phyloP scores from a whole-genome alignment of 1,139 yeast genomes.

The Taphrina communis region DNA sequence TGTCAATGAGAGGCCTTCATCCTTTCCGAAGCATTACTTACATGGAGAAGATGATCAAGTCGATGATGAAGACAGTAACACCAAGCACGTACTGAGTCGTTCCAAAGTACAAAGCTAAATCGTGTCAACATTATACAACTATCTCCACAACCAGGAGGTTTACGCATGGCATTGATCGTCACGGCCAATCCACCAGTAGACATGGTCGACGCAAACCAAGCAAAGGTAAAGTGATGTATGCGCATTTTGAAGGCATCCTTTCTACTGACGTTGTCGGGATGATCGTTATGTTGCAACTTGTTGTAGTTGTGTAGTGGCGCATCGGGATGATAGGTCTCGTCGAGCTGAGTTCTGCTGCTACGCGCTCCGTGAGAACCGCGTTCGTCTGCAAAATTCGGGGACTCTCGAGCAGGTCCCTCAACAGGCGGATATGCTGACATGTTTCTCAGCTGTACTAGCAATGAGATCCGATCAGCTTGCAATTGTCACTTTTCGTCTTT shows the following conservation, averaged over 20 bases:
- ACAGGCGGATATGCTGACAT: not conserved
- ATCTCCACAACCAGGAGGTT: not conserved
- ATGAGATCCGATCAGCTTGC: too few species aligned
- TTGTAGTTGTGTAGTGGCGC: constrained; percentile 4
- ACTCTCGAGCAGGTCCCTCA: not conserved
- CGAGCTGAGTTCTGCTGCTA: constrained; percentile 5
- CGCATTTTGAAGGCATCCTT: constrained; percentile 14
- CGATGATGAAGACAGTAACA: constrained; percentile 15
- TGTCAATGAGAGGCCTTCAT: not conserved
- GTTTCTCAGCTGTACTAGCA: not conserved
- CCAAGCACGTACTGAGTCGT: constrained; percentile 20
- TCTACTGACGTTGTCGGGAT: not conserved
- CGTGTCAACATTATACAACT: too few species aligned
- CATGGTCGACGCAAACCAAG: constrained; percentile 41
- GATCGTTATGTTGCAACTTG: not conserved
- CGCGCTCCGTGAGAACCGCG: not conserved
- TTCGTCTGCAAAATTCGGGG: not conserved
- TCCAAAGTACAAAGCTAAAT: constrained; percentile 11
- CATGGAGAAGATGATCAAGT: constrained; percentile 20
- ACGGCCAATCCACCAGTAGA: constrained; percentile 38
- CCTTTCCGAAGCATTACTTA: not conserved
- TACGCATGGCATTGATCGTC: constrained; percentile 23
- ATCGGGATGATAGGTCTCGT: constrained; percentile 11
- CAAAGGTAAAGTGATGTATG: constrained; percentile 37
- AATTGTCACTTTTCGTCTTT: too few species aligned